Evolutionary conservation across 192 early-diverging fungal species (phyloP).

Genomic region (Coemansia javaensis): DNA sequence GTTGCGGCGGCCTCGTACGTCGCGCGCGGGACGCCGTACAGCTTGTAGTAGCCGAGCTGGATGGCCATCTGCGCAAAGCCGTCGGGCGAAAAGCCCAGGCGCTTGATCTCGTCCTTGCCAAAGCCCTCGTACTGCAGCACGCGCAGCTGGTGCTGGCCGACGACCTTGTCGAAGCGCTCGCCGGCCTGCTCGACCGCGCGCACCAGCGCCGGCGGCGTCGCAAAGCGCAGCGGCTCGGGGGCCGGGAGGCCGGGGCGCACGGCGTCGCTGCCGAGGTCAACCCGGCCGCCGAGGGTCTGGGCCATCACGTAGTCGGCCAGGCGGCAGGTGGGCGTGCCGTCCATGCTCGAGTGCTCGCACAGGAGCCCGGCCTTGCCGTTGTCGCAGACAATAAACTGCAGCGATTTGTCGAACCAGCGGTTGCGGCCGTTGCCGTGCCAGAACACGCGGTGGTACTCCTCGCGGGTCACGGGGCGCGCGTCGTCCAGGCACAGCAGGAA

Average conservation of each 20-base stretch:
- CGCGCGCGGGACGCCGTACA: slow-evolving; percentile 67
- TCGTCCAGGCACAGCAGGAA: slow-evolving; percentile 92
- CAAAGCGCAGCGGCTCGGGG: slow-evolving; percentile 71
- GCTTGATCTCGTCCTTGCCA: slow-evolving; percentile 94
- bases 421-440: slow-evolving; percentile 97
- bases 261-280: slow-evolving; percentile 63
- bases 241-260: slow-evolving; percentile 57
- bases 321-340: slow-evolving; percentile 86
- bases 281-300: slow-evolving; percentile 55
- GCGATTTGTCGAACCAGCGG: slow-evolving; percentile 95
- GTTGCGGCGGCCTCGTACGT: slow-evolving; percentile 95
- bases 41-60: slow-evolving; percentile 94
- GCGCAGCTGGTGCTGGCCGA: slow-evolving; percentile 74
- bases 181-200: slow-evolving; percentile 63
- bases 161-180: slow-evolving; percentile 72
- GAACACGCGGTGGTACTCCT: slow-evolving; percentile 80
- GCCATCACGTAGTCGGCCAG: slow-evolving; percentile 76
- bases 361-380: slow-evolving; percentile 96
- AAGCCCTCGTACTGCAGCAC: slow-evolving; percentile 82
- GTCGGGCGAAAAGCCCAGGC: slow-evolving; percentile 70
- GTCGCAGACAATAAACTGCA: slow-evolving; percentile 95
- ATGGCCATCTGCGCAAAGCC: slow-evolving; percentile 88
- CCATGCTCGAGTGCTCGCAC: slow-evolving; percentile 93
- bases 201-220: slow-evolving; percentile 57
- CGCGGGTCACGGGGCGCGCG: slow-evolving; percentile 77